A percentile compares a stretch with the other conserved stretches of the same genome.
These are phyloP conservation scores for Taphrina flavorubra DNA, from an alignment of 1,139 yeast genomes.

Conservation along the genomic window DNA sequence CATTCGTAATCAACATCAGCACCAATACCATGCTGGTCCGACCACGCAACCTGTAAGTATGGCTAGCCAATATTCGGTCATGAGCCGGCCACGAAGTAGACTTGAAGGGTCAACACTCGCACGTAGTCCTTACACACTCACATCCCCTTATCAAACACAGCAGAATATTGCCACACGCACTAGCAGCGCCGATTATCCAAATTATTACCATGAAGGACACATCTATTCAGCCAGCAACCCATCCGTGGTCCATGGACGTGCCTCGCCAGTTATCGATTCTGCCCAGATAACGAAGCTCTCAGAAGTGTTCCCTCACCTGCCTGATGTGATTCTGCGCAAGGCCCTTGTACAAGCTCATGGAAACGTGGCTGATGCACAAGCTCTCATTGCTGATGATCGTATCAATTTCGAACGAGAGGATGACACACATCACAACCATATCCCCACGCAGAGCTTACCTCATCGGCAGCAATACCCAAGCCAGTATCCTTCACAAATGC, in stretches of 20 bases:
- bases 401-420: constrained; percentile 3
- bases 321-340: constrained; percentile 20
- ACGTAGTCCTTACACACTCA: too few relatives aligned
- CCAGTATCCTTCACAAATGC: background rate
- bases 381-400: constrained; percentile 29
- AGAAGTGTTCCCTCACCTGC: constrained; percentile 35
- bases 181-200: background rate
- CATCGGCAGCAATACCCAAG: background rate
- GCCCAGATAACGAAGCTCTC: constrained; percentile 10
- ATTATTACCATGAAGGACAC: background rate
- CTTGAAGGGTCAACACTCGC: background rate
- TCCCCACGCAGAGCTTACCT: background rate
- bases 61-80: constrained; percentile 6
- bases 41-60: background rate
- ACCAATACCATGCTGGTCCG: background rate
- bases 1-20: background rate
- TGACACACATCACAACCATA: background rate
- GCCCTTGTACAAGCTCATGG: constrained; percentile 32
- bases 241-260: background rate
- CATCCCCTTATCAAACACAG: too few relatives aligned
- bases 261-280: background rate
- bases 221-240: background rate
- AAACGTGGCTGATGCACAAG: constrained; percentile 30
- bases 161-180: too few relatives aligned
- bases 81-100: constrained; percentile 3